Evolutionary conservation across 257 asterid species (phyloP).

Genomic region (Solanum lignicaule): DNA sequence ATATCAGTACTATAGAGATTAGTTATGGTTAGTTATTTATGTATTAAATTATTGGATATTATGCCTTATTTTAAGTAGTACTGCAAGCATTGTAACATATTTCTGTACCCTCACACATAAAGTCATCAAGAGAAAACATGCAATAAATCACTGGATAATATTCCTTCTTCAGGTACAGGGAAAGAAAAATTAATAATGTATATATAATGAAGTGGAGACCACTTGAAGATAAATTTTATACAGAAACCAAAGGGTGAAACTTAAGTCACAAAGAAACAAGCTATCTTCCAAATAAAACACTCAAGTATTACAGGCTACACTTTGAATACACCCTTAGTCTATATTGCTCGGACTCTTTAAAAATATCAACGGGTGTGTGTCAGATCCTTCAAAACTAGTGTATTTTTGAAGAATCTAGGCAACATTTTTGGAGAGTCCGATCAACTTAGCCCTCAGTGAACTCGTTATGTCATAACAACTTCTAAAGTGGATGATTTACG

Average conservation of each 20-base stretch:
- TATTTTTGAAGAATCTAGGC: too few relatives aligned
- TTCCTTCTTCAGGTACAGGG: background rate
- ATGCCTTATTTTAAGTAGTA: too few relatives aligned
- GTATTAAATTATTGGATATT: too few relatives aligned
- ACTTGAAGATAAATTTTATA: background rate
- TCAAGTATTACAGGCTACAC: background rate
- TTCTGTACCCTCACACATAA: too few relatives aligned
- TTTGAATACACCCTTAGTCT: background rate
- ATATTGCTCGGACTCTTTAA: too few relatives aligned
- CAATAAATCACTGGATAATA: background rate
- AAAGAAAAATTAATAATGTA: background rate
- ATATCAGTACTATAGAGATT: too few relatives aligned
- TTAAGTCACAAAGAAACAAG: background rate
- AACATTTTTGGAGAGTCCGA: too few relatives aligned
- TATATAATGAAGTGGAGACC: background rate
- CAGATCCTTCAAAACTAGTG: too few relatives aligned
- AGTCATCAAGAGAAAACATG: too few relatives aligned
- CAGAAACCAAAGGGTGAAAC: background rate
- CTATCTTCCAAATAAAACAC: background rate
- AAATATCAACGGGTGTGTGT: too few relatives aligned
- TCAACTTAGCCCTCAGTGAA: background rate
- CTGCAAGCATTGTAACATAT: too few relatives aligned
- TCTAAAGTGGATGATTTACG: constrained; percentile 7
- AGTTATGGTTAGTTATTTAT: too few relatives aligned
- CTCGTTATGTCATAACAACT: background rate